Percentiles rank a stretch among this genome's conserved stretches.
phyloP scores from a whole-genome alignment of 495 filamentous ascomycete genomes.

The Penicillium taxi region DNA sequence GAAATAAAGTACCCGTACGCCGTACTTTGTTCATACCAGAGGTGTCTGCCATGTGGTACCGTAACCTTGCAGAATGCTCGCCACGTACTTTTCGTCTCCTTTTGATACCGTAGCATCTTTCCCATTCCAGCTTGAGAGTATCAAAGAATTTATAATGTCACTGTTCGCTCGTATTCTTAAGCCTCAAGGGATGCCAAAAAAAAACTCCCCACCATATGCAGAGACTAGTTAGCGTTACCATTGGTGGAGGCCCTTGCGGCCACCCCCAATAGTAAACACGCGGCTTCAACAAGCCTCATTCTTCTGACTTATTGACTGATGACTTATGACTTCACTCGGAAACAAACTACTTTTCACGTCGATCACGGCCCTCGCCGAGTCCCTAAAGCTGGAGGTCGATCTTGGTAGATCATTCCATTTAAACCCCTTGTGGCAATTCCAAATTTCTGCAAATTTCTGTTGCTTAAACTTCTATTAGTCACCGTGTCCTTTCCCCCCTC shows the following conservation, averaged over 20 bases:
- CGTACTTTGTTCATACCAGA: neutral
- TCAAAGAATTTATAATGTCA: neutral
- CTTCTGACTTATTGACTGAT: too few species aligned
- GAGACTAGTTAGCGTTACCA: neutral
- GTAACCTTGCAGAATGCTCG: conserved; percentile 25
- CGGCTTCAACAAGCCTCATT: too few species aligned
- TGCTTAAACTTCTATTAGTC: too few species aligned
- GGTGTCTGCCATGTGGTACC: conserved; percentile 18
- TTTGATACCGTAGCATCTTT: conserved; percentile 25
- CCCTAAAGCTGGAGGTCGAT: too few species aligned
- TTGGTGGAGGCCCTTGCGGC: neutral
- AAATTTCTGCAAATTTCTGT: too few species aligned
- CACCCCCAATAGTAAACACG: too few species aligned
- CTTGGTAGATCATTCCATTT: too few species aligned
- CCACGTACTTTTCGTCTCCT: conserved; percentile 10
- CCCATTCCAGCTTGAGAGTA: conserved; percentile 10
- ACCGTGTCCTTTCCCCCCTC: too few species aligned
- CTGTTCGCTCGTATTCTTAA: neutral
- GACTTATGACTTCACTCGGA: too few species aligned
- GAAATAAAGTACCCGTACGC: neutral
- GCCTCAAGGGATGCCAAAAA: neutral
- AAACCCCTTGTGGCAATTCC: too few species aligned
- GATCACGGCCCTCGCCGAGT: too few species aligned
- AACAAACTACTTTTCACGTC: too few species aligned
- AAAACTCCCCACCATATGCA: neutral